These are phyloP conservation scores for Sporothrix variecibatus DNA, from an alignment of 2,329 filamentous ascomycete species.

Conservation along the genomic window DNA sequence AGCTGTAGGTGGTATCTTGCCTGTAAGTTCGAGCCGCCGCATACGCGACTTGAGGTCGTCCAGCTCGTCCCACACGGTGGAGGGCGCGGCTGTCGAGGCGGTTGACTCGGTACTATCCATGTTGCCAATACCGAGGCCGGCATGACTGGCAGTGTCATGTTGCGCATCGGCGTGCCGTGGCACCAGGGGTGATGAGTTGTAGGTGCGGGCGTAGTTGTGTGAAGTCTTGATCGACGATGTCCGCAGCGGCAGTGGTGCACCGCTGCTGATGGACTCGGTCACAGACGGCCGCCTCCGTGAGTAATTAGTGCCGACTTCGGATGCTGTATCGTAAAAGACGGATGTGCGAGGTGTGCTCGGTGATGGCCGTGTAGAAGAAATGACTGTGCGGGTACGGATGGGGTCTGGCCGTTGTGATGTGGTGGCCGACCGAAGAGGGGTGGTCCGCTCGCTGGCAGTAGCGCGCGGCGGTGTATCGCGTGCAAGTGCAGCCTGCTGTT, in stretches of 20 bases:
- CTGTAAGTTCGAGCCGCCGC: constrained; percentile 83
- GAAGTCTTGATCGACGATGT: constrained; percentile 48
- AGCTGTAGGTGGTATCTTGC: constrained; percentile 81
- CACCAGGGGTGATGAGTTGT: constrained; percentile 63
- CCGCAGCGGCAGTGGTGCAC: constrained; percentile 43
- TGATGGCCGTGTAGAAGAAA: constrained; percentile 38
- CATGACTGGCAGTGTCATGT: constrained; percentile 38
- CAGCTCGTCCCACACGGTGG: constrained; percentile 95
- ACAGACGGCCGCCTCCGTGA: constrained; percentile 48
- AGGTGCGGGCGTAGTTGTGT: constrained; percentile 47
- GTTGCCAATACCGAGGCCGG: constrained; percentile 34
- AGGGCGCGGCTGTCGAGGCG: constrained; percentile 82
- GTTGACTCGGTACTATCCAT: constrained; percentile 80
- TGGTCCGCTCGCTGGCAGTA: constrained; percentile 46
- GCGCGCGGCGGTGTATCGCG: constrained; percentile 50
- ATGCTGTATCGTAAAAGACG: constrained; percentile 49
- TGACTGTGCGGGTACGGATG: constrained; percentile 24
- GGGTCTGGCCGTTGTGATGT: constrained; percentile 22
- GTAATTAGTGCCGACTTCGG: constrained; percentile 35
- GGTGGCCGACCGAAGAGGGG: constrained; percentile 35
- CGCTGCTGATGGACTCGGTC: constrained; percentile 46
- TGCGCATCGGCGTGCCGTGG: constrained; percentile 45
- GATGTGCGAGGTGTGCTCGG: constrained; percentile 54
- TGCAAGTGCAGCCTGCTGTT: constrained; percentile 36
- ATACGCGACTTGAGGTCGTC: constrained; percentile 95